Conservation (phyloP, 805 yeast genomes). For the Schwanniomyces vanrijiae region DNA sequence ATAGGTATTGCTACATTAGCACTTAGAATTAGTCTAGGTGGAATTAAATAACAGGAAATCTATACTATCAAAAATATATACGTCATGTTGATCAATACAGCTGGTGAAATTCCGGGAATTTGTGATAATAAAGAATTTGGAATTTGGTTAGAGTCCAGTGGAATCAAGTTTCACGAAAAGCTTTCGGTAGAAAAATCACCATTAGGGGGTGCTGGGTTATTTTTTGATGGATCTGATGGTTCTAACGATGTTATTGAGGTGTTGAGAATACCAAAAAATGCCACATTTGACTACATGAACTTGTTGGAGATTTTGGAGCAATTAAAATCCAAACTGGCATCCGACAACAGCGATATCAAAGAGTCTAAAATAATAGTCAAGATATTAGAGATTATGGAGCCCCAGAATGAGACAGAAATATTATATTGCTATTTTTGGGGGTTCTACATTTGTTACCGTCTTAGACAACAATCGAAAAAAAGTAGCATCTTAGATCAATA, state of each 20-base stretch:
- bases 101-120: background rate
- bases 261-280: slow-evolving; percentile 17
- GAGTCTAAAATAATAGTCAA: slow-evolving; percentile 19
- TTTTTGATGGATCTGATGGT: slow-evolving; percentile 10
- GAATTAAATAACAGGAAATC: too few species aligned
- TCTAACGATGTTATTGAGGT: slow-evolving; percentile 11
- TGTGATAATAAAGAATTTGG: slow-evolving; percentile 1
- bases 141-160: slow-evolving; percentile 11
- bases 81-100: background rate
- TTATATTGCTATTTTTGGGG: slow-evolving; percentile 24
- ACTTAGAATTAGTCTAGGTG: too few species aligned
- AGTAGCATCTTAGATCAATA: background rate
- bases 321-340: slow-evolving; percentile 8
- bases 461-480: background rate
- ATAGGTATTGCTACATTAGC: too few species aligned
- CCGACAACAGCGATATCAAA: background rate
- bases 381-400: slow-evolving; percentile 20
- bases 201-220: slow-evolving; percentile 35
- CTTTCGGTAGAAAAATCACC: slow-evolving; percentile 18
- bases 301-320: slow-evolving; percentile 17
- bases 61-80: too few species aligned
- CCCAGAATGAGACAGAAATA: slow-evolving; percentile 28
- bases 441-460: slow-evolving; percentile 12
- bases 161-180: slow-evolving; percentile 13
- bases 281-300: slow-evolving; percentile 20